Percentiles rank a stretch among this genome's conserved stretches.
Conservation (phyloP, 257 asterid genomes). For the Solanum habrochaites region DNA sequence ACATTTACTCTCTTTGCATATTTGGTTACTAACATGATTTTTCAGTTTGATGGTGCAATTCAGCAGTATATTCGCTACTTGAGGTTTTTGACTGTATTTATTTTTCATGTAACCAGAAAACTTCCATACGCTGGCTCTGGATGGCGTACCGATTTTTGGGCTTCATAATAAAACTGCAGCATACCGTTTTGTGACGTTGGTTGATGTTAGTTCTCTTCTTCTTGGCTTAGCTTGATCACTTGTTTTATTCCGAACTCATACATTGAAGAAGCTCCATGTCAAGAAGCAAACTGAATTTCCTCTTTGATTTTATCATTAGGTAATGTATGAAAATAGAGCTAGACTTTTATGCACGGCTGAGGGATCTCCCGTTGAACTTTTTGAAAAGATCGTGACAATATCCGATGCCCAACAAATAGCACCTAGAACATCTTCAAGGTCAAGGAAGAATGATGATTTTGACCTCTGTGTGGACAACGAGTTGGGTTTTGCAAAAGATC, state of each 20-base stretch:
- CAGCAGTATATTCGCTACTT: not conserved
- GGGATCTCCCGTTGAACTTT: slow-evolving; percentile 68
- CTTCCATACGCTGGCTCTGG: slow-evolving; percentile 84
- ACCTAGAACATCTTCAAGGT: slow-evolving; percentile 89
- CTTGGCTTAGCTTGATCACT: not conserved
- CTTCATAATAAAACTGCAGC: slow-evolving; percentile 83
- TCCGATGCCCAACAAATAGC: slow-evolving; percentile 69
- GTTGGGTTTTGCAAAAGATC: slow-evolving; percentile 89
- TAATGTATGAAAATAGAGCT: slow-evolving; percentile 83
- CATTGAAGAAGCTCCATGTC: not conserved
- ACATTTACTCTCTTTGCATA: not conserved
- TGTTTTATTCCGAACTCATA: not conserved
- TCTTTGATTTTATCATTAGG: slow-evolving; percentile 25
- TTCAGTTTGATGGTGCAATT: not conserved
- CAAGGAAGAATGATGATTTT: slow-evolving; percentile 59
- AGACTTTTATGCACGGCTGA: slow-evolving; percentile 75
- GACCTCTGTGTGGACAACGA: slow-evolving; percentile 95
- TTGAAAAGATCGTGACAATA: slow-evolving; percentile 62
- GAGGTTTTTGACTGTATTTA: not conserved
- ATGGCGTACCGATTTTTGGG: slow-evolving; percentile 73
- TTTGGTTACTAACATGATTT: not conserved
- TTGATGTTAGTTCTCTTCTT: slow-evolving; percentile 64
- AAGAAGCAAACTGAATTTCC: not conserved
- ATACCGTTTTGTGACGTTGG: slow-evolving; percentile 87
- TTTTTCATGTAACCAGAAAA: slow-evolving; percentile 36